Percentiles rank a stretch among this genome's conserved stretches.
Evolutionary conservation across 176 grass and related monocot genomes (phyloP).

Genomic region (Zoysia japonica): DNA sequence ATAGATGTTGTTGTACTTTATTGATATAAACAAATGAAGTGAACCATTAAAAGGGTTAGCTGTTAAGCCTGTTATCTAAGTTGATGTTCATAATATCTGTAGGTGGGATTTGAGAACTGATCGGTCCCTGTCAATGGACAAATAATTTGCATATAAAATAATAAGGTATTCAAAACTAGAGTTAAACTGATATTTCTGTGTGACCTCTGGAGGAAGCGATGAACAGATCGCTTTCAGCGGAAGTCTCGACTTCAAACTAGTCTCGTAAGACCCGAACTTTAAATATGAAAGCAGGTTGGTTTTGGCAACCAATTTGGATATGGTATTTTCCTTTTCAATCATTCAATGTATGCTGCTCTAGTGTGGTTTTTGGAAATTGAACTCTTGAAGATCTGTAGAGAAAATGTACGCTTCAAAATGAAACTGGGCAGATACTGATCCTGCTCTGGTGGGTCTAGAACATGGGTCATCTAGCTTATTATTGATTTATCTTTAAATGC

Average conservation of each 20-base stretch:
- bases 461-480: slow-evolving; percentile 7
- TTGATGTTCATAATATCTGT: slow-evolving; percentile 37
- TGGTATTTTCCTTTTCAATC: slow-evolving; percentile 8
- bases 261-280: slow-evolving; percentile 12
- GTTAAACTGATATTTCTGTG: slow-evolving; percentile 3
- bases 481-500: slow-evolving; percentile 15
- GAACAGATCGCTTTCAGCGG: slow-evolving; percentile 23
- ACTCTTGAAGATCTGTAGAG: slow-evolving; percentile 3
- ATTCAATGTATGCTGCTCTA: background rate
- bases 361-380: slow-evolving; percentile 17
- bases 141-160: slow-evolving; percentile 28
- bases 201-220: slow-evolving; percentile 42
- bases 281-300: slow-evolving; percentile 18
- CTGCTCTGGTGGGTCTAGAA: slow-evolving; percentile 1
- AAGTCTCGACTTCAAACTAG: slow-evolving; percentile 32
- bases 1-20: background rate
- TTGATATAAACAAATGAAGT: slow-evolving; percentile 8
- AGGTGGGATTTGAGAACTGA: slow-evolving; percentile 25
- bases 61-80: slow-evolving; percentile 3
- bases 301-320: slow-evolving; percentile 33
- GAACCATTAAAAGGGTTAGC: background rate
- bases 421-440: slow-evolving; percentile 2
- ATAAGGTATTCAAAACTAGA: slow-evolving; percentile 34
- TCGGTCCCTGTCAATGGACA: slow-evolving; percentile 7
- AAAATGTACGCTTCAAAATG: background rate